Conservation (phyloP, 1,139 yeast species). For the Suhomyces bribrorum region DNA sequence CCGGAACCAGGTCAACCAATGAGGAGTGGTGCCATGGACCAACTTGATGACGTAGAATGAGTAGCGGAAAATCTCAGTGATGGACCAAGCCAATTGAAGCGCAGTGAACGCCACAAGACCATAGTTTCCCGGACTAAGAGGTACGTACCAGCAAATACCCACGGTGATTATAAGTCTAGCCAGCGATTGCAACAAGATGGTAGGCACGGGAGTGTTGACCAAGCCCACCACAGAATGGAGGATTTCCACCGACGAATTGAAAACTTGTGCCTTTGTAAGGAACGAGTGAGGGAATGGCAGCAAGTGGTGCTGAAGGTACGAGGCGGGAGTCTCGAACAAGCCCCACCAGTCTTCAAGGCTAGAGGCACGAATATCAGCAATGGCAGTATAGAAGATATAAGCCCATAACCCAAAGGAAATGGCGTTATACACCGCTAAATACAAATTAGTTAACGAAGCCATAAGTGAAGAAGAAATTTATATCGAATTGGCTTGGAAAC, state of each 20-base stretch:
- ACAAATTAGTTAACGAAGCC: background rate
- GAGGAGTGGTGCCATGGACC: slow-evolving; percentile 19
- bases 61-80: slow-evolving; percentile 36
- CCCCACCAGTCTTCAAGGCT: background rate
- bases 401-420: slow-evolving; percentile 70
- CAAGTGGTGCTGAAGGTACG: background rate
- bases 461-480: background rate
- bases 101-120: slow-evolving; percentile 25
- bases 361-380: slow-evolving; percentile 16
- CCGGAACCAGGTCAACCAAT: slow-evolving; percentile 31
- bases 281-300: slow-evolving; percentile 30
- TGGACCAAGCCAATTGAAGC: slow-evolving; percentile 36
- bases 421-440: slow-evolving; percentile 53
- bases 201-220: slow-evolving; percentile 32
- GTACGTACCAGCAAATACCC: slow-evolving; percentile 34
- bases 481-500: too few species aligned
- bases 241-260: slow-evolving; percentile 35
- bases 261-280: slow-evolving; percentile 29
- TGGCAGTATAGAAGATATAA: slow-evolving; percentile 37
- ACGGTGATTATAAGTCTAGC: slow-evolving; percentile 36
- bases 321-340: background rate
- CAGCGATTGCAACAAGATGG: slow-evolving; percentile 33
- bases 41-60: slow-evolving; percentile 28
- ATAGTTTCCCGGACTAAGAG: slow-evolving; percentile 37
- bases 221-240: slow-evolving; percentile 28